Evolutionary conservation across 2,329 filamentous ascomycete species (phyloP).

Genomic region (Rhexocercosporidium sp.): DNA sequence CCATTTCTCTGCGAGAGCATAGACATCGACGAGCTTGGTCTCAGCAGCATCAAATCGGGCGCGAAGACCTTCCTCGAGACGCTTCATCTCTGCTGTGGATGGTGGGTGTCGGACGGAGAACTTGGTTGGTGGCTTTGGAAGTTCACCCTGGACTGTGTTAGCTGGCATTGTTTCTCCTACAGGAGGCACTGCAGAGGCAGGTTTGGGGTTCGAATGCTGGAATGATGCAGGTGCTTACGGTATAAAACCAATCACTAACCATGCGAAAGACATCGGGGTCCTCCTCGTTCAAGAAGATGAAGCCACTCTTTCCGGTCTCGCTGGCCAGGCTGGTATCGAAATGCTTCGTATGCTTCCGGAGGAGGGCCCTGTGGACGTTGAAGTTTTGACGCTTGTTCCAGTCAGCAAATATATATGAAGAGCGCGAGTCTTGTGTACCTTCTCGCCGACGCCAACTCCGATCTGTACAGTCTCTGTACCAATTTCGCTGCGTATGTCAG

Average conservation of each 20-base stretch:
- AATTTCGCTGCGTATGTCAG: neutral
- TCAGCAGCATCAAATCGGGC: constrained; percentile 18
- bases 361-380: constrained; percentile 25
- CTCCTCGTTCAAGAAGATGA: constrained; percentile 23
- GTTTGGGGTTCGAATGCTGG: too few relatives aligned
- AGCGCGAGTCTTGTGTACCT: neutral
- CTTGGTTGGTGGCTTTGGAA: neutral
- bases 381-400: constrained; percentile 19
- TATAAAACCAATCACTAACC: constrained; percentile 27
- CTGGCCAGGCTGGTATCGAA: constrained; percentile 20
- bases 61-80: neutral
- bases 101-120: neutral
- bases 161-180: neutral
- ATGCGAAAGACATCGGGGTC: constrained; percentile 20
- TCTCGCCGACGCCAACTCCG: neutral
- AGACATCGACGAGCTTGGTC: constrained; percentile 24
- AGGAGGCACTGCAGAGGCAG: neutral
- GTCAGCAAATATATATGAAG: neutral
- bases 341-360: constrained; percentile 23
- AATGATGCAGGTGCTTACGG: neutral
- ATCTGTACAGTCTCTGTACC: neutral
- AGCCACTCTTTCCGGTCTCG: constrained; percentile 14
- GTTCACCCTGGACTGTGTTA: neutral
- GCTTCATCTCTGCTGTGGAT: neutral
- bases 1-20: constrained; percentile 26